A percentile compares a stretch with the other conserved stretches of the same genome.
These are phyloP conservation scores for Colletotrichum abscissum DNA, from an alignment of 2,329 filamentous ascomycete species.

Conservation along the genomic window DNA sequence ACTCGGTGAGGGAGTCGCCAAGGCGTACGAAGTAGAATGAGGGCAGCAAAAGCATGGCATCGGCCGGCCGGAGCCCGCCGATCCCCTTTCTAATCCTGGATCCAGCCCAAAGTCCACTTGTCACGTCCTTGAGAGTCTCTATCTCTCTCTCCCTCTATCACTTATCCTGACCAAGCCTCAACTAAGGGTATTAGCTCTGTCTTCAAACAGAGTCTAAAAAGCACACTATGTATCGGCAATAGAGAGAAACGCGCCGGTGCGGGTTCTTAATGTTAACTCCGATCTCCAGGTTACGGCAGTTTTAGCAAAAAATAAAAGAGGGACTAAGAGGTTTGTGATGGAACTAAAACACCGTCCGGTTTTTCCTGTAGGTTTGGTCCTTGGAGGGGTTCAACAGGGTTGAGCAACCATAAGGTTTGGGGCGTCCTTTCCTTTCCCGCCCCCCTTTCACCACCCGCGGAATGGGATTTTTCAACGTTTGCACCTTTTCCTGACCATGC, in stretches of 20 bases:
- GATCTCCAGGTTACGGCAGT: neutral
- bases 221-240: neutral
- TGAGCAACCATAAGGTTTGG: neutral
- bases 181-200: neutral
- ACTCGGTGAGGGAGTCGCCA: neutral
- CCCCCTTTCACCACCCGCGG: too few relatives aligned
- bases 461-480: neutral
- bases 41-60: neutral
- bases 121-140: neutral
- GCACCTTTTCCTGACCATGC: neutral
- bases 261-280: neutral
- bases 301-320: too few relatives aligned
- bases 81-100: constrained; percentile 11
- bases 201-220: neutral
- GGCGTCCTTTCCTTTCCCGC: neutral
- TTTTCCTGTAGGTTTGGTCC: neutral
- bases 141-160: neutral
- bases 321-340: too few relatives aligned
- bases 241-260: neutral
- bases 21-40: neutral
- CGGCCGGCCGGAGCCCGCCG: constrained; percentile 33
- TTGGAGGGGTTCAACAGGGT: neutral
- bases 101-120: neutral
- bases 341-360: neutral
- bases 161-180: neutral